These are phyloP conservation scores for Lanmaoa pseudosensibilis DNA, from an alignment of 768 basidiomycete species.

Conservation along the genomic window DNA sequence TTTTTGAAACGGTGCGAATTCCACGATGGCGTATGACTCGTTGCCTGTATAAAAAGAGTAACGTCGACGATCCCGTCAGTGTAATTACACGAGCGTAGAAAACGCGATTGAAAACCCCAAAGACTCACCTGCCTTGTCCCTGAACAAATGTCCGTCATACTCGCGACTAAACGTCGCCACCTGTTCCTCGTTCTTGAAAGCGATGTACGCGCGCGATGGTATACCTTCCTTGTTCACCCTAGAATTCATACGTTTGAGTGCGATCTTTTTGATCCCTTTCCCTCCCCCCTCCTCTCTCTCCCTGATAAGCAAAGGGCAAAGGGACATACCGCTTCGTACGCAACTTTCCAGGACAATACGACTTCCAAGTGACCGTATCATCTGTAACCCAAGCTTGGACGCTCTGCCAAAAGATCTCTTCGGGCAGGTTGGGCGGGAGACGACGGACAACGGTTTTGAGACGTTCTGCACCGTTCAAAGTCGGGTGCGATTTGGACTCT, in stretches of 20 bases:
- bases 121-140: conserved; percentile 79
- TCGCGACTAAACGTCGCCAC: conserved; percentile 74
- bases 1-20: conserved; percentile 93
- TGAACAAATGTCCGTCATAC: conserved; percentile 90
- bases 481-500: conserved; percentile 33
- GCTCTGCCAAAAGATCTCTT: conserved; percentile 91
- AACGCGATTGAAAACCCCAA: no score
- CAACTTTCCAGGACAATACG: conserved; percentile 66
- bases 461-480: conserved; percentile 46
- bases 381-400: conserved; percentile 82
- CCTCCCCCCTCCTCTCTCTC: no score
- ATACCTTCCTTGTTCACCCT: conserved; percentile 85
- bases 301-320: no score
- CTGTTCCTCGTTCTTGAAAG: conserved; percentile 75
- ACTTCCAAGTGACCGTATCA: conserved; percentile 67
- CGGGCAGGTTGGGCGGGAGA: conserved; percentile 89
- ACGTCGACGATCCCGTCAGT: neutral
- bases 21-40: conserved; percentile 86
- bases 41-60: conserved; percentile 52
- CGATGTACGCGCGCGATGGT: conserved; percentile 87
- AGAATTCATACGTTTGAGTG: neutral
- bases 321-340: conserved; percentile 58
- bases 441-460: conserved; percentile 87
- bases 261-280: neutral
- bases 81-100: no score